A percentile compares a stretch with the other conserved stretches of the same genome.
Evolutionary conservation across 176 grass and related monocot genomes (phyloP).

Genomic region (Oryza punctata): DNA sequence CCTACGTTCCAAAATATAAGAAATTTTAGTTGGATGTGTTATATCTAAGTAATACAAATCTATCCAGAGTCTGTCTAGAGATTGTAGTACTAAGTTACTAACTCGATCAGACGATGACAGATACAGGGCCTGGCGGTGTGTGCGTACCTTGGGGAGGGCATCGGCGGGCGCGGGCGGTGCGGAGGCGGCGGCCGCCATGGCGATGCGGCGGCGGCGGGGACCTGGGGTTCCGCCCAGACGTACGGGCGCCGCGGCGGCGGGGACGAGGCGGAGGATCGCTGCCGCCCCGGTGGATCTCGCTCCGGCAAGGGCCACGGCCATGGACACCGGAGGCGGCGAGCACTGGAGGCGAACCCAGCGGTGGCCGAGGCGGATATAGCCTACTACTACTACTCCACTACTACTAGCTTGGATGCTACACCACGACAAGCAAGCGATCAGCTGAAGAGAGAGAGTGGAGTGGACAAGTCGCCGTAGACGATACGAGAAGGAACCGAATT

Average conservation of each 20-base stretch:
- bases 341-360: not conserved
- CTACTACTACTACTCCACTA: too few relatives aligned
- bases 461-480: not conserved
- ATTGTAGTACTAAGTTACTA: too few relatives aligned
- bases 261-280: not conserved
- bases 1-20: too few relatives aligned
- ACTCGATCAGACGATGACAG: not conserved
- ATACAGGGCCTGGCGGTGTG: not conserved
- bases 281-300: conserved; percentile 7
- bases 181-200: conserved; percentile 34
- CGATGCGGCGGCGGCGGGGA: not conserved
- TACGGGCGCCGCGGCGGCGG: conserved; percentile 1
- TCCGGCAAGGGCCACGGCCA: conserved; percentile 8
- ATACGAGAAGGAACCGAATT: not conserved
- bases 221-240: not conserved
- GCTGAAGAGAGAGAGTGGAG: not conserved
- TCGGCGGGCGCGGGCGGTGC: not conserved
- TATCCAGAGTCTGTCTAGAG: too few relatives aligned
- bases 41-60: too few relatives aligned
- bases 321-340: not conserved
- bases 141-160: conserved; percentile 49
- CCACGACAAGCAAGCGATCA: conserved; percentile 33
- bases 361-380: not conserved
- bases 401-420: not conserved
- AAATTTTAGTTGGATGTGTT: too few relatives aligned